A percentile compares a stretch with the other conserved stretches of the same genome.
phyloP scores from a whole-genome alignment of 495 filamentous ascomycete species.

The Cercophora newfieldiana region DNA sequence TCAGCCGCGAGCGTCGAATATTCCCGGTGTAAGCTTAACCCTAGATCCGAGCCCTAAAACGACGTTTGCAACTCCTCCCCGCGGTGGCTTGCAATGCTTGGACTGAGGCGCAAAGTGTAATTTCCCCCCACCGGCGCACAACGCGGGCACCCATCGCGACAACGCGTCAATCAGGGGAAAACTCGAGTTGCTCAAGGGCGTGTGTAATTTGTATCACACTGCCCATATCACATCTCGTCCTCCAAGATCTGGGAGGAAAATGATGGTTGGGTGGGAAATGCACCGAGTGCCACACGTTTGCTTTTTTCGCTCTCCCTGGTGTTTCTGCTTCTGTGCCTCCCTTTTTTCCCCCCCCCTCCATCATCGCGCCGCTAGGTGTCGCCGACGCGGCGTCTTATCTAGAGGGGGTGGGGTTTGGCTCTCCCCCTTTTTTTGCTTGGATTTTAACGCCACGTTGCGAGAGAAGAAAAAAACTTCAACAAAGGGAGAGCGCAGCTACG shows the following conservation, averaged over 20 bases:
- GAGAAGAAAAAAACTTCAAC: not conserved
- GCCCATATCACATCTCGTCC: not conserved
- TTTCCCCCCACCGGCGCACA: not conserved
- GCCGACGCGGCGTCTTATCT: not conserved
- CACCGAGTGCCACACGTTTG: not conserved
- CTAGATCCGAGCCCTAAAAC: slow-evolving; percentile 13
- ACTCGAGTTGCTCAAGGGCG: not conserved
- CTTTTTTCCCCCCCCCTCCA: not conserved
- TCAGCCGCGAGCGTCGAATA: not conserved
- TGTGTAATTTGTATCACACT: not conserved
- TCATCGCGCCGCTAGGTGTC: not conserved
- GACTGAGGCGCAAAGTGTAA: not conserved
- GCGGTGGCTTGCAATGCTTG: not conserved
- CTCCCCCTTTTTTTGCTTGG: not conserved
- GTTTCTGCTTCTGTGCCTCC: not conserved
- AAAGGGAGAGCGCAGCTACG: no score
- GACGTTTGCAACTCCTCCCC: not conserved
- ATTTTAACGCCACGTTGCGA: not conserved
- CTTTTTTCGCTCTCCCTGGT: not conserved
- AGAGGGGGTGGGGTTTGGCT: not conserved
- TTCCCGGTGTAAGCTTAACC: slow-evolving; percentile 7
- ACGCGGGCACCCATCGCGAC: not conserved
- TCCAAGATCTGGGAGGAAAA: not conserved
- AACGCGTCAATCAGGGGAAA: not conserved
- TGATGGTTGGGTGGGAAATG: not conserved